Conservation (phyloP, 2,329 filamentous ascomycete genomes). For the Trichoderma harzianum region DNA sequence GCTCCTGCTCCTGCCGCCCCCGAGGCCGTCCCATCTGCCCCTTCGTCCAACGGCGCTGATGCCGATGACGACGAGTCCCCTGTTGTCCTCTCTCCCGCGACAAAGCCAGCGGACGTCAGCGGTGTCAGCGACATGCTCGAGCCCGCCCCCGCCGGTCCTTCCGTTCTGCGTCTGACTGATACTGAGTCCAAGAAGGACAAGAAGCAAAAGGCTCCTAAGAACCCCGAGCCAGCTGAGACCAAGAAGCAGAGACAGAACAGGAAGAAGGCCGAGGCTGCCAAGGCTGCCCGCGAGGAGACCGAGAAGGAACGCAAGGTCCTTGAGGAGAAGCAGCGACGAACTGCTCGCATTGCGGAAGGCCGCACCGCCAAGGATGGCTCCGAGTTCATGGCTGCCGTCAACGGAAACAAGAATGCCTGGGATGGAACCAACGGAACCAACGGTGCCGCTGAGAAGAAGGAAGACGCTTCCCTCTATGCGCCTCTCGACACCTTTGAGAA, state of each 20-base stretch:
- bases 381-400: constrained; percentile 47
- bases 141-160: constrained; percentile 61
- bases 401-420: constrained; percentile 43
- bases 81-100: constrained; percentile 43
- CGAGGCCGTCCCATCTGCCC: constrained; percentile 34
- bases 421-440: constrained; percentile 29
- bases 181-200: constrained; percentile 60
- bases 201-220: constrained; percentile 61
- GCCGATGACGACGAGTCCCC: constrained; percentile 73
- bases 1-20: constrained; percentile 43
- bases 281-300: constrained; percentile 68
- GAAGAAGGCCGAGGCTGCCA: constrained; percentile 80
- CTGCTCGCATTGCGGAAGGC: constrained; percentile 77
- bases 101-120: constrained; percentile 54
- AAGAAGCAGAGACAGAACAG: constrained; percentile 97
- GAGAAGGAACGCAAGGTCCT: constrained; percentile 74
- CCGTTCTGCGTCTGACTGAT: constrained; percentile 74
- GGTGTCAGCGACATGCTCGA: constrained; percentile 94
- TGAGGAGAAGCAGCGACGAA: constrained; percentile 78
- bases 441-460: constrained; percentile 27
- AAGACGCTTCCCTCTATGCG: constrained; percentile 39
- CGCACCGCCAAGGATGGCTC: constrained; percentile 79
- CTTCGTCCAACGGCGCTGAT: constrained; percentile 70
- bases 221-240: constrained; percentile 67
- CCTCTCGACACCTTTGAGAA: constrained; percentile 58